phyloP scores from a whole-genome alignment of 2,329 filamentous ascomycete species.

The Neopestalotiopsis clavispora region DNA sequence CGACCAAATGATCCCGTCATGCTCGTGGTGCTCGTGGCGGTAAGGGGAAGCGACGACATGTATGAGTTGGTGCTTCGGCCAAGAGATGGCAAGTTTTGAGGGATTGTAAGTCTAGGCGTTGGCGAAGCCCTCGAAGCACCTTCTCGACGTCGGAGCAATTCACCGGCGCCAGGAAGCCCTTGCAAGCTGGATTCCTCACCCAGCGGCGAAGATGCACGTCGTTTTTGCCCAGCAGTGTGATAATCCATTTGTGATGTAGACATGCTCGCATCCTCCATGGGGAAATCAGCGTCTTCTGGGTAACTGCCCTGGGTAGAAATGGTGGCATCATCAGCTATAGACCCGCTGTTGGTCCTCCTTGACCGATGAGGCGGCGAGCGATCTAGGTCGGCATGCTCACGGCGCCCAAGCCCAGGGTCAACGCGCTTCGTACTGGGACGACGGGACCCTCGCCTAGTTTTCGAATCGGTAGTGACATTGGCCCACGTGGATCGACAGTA shows the following conservation, averaged over 20 bases:
- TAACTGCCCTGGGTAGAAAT: conserved; percentile 49
- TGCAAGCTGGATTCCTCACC: conserved; percentile 50
- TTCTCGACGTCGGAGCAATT: conserved; percentile 54
- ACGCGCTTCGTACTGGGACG: conserved; percentile 49
- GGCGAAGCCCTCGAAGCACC: conserved; percentile 56
- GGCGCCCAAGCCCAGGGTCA: conserved; percentile 50
- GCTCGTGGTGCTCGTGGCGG: conserved; percentile 47
- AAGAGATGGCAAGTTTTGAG: conserved; percentile 48
- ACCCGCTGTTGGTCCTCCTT: conserved; percentile 54
- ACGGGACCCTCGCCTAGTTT: conserved; percentile 47
- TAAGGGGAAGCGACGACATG: conserved; percentile 50
- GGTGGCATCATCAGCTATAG: conserved; percentile 49
- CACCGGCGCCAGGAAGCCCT: conserved; percentile 43
- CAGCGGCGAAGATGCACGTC: conserved; percentile 60
- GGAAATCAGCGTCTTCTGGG: conserved; percentile 51
- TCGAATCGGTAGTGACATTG: conserved; percentile 52
- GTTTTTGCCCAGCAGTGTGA: conserved; percentile 54
- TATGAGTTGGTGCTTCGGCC: conserved; percentile 54
- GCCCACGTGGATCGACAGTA: conserved; percentile 42
- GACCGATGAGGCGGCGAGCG: conserved; percentile 51
- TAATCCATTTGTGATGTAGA: conserved; percentile 49
- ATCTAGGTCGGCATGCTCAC: conserved; percentile 51
- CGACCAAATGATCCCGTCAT: conserved; percentile 50
- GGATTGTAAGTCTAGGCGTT: conserved; percentile 53
- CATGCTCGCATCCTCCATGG: conserved; percentile 51